Evolutionary conservation across 768 basidiomycete species (phyloP).

Genomic region (Lentinus tigrinus): DNA sequence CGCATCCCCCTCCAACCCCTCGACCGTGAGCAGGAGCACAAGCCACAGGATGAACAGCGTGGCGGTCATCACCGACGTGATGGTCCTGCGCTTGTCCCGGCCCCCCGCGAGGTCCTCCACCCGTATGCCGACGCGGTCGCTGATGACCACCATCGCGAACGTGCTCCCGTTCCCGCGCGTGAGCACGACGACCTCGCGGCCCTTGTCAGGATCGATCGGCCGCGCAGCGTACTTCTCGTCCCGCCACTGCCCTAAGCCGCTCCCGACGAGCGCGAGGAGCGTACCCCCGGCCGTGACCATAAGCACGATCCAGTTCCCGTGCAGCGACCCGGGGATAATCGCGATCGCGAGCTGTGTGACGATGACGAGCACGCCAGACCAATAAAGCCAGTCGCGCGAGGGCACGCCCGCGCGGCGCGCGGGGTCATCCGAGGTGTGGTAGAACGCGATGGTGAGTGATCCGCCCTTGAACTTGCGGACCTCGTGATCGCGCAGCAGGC

Average conservation of each 20-base stretch:
- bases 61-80: slow-evolving; percentile 12
- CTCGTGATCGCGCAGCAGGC: slow-evolving; percentile 30
- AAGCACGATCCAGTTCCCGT: slow-evolving; percentile 30
- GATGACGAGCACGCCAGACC: slow-evolving; percentile 25
- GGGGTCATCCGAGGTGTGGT: slow-evolving; percentile 6
- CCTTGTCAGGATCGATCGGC: slow-evolving; percentile 1
- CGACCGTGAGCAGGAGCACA: slow-evolving; percentile 26
- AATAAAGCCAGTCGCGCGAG: slow-evolving; percentile 29
- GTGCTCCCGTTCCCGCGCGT: slow-evolving; percentile 32
- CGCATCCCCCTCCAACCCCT: slow-evolving; percentile 19
- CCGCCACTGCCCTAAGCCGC: slow-evolving; percentile 32
- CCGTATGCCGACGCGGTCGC: slow-evolving; percentile 24
- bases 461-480: slow-evolving; percentile 15
- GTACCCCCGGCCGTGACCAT: slow-evolving; percentile 30
- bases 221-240: slow-evolving; percentile 32
- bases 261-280: slow-evolving; percentile 23
- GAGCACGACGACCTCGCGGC: slow-evolving; percentile 26
- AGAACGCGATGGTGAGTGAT: slow-evolving; percentile 23
- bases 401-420: slow-evolving; percentile 18
- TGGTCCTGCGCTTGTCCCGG: slow-evolving; percentile 11
- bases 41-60: slow-evolving; percentile 23
- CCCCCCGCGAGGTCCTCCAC: slow-evolving; percentile 32
- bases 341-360: slow-evolving; percentile 30
- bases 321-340: slow-evolving; percentile 25
- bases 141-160: slow-evolving; percentile 31